Base-by-base conservation (phyloP, 306 rosid species). In the Sophora flavescens region DNA sequence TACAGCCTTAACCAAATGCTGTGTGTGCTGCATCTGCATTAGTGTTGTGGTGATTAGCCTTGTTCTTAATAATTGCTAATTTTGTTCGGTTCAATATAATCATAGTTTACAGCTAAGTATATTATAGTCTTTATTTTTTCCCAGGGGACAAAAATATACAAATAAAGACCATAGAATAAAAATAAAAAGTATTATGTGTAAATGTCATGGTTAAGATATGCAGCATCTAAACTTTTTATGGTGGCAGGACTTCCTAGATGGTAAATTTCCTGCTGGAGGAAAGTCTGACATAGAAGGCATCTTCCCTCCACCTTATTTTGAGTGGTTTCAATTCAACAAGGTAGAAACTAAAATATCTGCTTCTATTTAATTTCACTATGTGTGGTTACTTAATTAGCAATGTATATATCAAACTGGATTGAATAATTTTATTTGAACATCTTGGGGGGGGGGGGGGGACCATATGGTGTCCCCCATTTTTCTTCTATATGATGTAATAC, bases 261-360 rank as follows among this genome's bases (percentile, higher is more conserved):
- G 96, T 2, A 78, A 80, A 62, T 93, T 78, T 80, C 92, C 96
- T 0, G 96, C 98, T 0, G 88, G 88, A 81, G 98, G 98, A 65
- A 93, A 93, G 67, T 93, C 97, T 54, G 97, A 93, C 47, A 90
- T 91, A 6, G 97, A 93, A 80, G 89, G 94, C 77, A 70, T 91
- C 68, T 93, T 86, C 81, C 96, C 93, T 64, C 94, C 96, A 44
- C 96, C 98, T 26, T 91, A 88, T 67, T 91, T 72, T 59, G 98
- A 93, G 88, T 91, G 98, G 98, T 93, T 91, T 80, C 98, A 93
- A 78, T 93, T 86, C 11, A 61, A 84, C 80, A 86, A 88, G 96
- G 97, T 89, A 84, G 0, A 48, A 44, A 44, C 1, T 61, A 32
- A 52, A 66, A 14, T n/a, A 33, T 11, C 47, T 51, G 53, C 44